These are phyloP conservation scores for Solanum peruvianum DNA, from an alignment of 257 asterid species.

Conservation along the genomic window DNA sequence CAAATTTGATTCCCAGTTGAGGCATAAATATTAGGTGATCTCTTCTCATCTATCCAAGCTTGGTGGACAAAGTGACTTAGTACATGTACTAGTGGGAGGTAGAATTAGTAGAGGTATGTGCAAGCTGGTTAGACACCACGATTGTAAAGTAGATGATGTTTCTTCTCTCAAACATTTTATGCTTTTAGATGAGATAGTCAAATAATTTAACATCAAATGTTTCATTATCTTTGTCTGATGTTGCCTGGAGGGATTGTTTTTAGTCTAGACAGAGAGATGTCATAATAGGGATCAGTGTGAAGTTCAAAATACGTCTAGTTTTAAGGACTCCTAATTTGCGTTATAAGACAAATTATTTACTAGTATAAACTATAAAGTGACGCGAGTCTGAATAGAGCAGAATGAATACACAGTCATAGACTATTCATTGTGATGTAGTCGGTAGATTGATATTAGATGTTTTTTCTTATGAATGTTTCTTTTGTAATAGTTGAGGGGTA, in stretches of 20 bases:
- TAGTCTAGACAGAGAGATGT: not conserved
- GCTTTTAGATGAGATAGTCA: not conserved
- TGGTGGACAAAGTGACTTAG: too few relatives aligned
- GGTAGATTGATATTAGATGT: not conserved
- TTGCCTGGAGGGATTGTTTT: not conserved
- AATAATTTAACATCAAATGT: not conserved
- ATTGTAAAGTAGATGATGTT: not conserved
- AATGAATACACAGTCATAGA: too few relatives aligned
- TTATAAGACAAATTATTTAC: not conserved
- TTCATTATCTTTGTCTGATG: not conserved
- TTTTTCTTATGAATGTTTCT: not conserved
- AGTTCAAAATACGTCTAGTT: not conserved
- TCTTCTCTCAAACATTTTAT: not conserved
- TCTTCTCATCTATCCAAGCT: too few relatives aligned
- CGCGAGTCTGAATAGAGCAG: not conserved
- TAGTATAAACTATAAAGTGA: not conserved
- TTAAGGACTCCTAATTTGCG: not conserved
- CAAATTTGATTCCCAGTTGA: not conserved
- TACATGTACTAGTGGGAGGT: too few relatives aligned
- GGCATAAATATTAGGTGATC: not conserved
- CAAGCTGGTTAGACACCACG: too few relatives aligned
- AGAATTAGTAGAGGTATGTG: too few relatives aligned
- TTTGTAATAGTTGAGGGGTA: not conserved
- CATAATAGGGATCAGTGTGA: not conserved
- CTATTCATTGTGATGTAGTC: not conserved